Evolutionary conservation across 164 flowering plant genomes (phyloP), one percentile per base, ranked within the genome.

Genomic region (Sextonia rubra): DNA sequence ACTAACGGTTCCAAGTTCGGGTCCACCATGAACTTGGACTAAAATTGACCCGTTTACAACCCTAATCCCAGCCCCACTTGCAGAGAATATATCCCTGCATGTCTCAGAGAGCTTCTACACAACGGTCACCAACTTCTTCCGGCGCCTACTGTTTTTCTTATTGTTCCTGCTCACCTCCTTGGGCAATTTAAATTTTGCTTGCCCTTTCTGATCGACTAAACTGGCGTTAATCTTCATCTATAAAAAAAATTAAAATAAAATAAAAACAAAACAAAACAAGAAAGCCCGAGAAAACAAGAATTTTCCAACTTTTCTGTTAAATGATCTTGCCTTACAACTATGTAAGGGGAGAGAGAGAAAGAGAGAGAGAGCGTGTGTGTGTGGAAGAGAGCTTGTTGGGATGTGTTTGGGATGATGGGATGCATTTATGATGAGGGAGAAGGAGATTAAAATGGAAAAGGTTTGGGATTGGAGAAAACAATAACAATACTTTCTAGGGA

Each of bases 21-120:
- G n/a, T n/a, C n/a, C n/a, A n/a, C n/a, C n/a, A n/a, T n/a, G n/a
- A n/a, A n/a, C n/a, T n/a, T n/a, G n/a, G n/a, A n/a, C n/a, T n/a
- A n/a, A n/a, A n/a, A n/a, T n/a, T n/a, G n/a, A n/a, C n/a, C n/a
- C n/a, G n/a, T n/a, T n/a, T n/a, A n/a, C n/a, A n/a, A n/a, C n/a
- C n/a, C n/a, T n/a, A n/a, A n/a, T n/a, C n/a, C 89, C 90, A 48
- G 83, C 83, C 49, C 92, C 93, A 77, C 81, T 80, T 30, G 11
- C 11, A 29, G 67, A 27, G 71, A 91, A 91, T 8, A 84, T 87
- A 0, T 79, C 75, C 49, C 29, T 71, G 67, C 97, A 89, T 0
- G 79, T 63, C 17, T 30, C 55, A 71, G 76, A 89, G 56, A 91
- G 84, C 71, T 75, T 77, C 77, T 89, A 92, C 32, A 91, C 71